Base-by-base conservation (phyloP, 495 filamentous ascomycete genomes). In the Zalerion maritima region DNA sequence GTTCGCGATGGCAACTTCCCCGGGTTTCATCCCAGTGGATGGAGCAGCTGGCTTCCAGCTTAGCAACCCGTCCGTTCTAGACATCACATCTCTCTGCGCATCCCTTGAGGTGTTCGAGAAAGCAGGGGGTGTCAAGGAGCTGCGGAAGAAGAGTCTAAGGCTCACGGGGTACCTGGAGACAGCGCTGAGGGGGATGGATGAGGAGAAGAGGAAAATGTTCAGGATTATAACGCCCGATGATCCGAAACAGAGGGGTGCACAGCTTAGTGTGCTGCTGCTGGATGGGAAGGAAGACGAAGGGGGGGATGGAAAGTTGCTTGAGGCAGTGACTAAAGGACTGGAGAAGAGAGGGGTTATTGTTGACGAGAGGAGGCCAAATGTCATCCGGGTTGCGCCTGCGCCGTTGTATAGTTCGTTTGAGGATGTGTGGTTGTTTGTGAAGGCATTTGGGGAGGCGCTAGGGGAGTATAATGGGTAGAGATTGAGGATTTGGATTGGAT, bases 291-390 rank as follows among this genome's bases (percentile, higher is more conserved):
- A n/a, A n/a, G n/a, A n/a, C n/a, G n/a, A n/a, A n/a, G n/a, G n/a
- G n/a, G n/a, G n/a, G n/a, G n/a, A n/a, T n/a, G n/a, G n/a, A n/a
- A n/a, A n/a, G n/a, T 46, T 92, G 27, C 58, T 94, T 24, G 75
- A 81, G 32, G 35, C 41, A 3, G 72, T 92, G 1, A 71, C 86
- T 58, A 53, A 70, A 30, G 56, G 56, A 28, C 44, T 97, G 19
- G 73, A 91, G 42, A 61, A 67, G 23, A 52, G 67, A 8, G 75
- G 72, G 2, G 71, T 93, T 6, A 68, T 97, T 14, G 72, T 91
- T 19, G 89, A 97, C 46, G 83, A 96, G 58, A 59, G 89, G 37
- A 75, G 72, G 45, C 89, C 89, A 13, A 74, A 94, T 51, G 91
- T 97, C 15, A 68, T 97, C 18, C 62, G 89, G 5, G 80, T 94